phyloP scores from a whole-genome alignment of 1,139 yeast species.

The Scheffersomyces segobiensis region DNA sequence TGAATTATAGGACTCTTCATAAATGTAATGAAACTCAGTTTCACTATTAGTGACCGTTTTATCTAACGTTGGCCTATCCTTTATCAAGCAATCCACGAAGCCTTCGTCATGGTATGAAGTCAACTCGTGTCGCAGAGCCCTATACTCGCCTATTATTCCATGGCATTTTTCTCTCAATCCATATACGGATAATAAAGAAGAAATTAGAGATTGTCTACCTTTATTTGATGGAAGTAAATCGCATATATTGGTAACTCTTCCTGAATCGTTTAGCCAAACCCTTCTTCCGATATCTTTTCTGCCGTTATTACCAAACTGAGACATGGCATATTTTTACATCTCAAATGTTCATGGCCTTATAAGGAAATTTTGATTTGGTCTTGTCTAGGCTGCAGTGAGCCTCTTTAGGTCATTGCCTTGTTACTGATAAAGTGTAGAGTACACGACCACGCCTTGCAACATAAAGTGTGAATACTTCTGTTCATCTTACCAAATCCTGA shows the following conservation, averaged over 20 bases:
- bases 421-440: no score
- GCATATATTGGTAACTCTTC: conserved; percentile 21
- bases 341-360: no score
- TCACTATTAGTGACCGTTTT: neutral
- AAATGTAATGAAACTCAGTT: no score
- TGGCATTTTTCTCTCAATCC: conserved; percentile 27
- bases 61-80: conserved; percentile 14
- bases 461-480: no score
- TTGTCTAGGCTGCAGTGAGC: no score
- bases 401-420: no score
- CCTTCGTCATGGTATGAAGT: conserved; percentile 38
- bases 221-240: conserved; percentile 55
- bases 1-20: neutral
- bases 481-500: no score
- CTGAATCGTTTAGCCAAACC: conserved; percentile 24
- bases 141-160: conserved; percentile 23
- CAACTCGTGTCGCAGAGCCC: conserved; percentile 26
- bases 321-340: neutral
- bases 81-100: conserved; percentile 36
- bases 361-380: no score
- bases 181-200: conserved; percentile 44
- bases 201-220: conserved; percentile 50
- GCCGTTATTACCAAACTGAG: neutral
- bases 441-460: no score
- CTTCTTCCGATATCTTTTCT: conserved; percentile 7